A percentile compares a stretch with the other conserved stretches of the same genome.
Evolutionary conservation across 1,284 basidiomycete species (phyloP).

Genomic region (Puccinia horiana): DNA sequence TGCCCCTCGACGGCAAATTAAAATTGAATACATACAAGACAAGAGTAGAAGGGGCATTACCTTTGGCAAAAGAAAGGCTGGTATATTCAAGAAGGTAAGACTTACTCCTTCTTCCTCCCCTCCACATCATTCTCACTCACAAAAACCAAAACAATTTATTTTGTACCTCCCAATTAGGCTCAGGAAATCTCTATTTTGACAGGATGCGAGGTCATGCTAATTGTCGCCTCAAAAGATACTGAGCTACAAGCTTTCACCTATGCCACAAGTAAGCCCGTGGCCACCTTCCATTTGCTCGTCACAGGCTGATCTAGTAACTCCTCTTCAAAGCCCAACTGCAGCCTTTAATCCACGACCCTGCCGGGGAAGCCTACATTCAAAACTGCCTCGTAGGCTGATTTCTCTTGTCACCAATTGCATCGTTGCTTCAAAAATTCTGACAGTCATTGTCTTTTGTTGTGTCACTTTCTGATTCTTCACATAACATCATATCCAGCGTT

Average conservation of each 20-base stretch:
- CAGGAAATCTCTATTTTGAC: constrained; percentile 37
- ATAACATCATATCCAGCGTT: constrained; percentile 27
- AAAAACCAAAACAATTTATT: neutral
- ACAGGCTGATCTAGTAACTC: neutral
- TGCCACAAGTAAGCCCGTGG: constrained; percentile 36
- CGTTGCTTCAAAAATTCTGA: neutral
- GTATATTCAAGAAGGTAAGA: constrained; percentile 48
- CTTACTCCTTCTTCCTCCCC: neutral
- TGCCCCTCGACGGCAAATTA: constrained; percentile 42
- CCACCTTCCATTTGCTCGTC: neutral
- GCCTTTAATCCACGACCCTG: constrained; percentile 34
- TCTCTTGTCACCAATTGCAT: neutral
- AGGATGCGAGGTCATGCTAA: constrained; percentile 48
- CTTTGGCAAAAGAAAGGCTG: constrained; percentile 48
- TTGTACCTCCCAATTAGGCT: neutral
- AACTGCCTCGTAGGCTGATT: constrained; percentile 35
- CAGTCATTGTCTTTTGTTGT: neutral
- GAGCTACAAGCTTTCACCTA: constrained; percentile 39
- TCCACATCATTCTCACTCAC: neutral
- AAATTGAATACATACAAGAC: constrained; percentile 50
- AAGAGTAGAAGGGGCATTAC: constrained; percentile 49
- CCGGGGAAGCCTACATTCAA: constrained; percentile 43
- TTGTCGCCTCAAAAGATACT: constrained; percentile 40
- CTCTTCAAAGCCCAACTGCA: constrained; percentile 9
- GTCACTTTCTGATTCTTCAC: neutral